Conservation (phyloP, 371 early-diverging fungal genomes). For the Apophysomyces elegans region DNA sequence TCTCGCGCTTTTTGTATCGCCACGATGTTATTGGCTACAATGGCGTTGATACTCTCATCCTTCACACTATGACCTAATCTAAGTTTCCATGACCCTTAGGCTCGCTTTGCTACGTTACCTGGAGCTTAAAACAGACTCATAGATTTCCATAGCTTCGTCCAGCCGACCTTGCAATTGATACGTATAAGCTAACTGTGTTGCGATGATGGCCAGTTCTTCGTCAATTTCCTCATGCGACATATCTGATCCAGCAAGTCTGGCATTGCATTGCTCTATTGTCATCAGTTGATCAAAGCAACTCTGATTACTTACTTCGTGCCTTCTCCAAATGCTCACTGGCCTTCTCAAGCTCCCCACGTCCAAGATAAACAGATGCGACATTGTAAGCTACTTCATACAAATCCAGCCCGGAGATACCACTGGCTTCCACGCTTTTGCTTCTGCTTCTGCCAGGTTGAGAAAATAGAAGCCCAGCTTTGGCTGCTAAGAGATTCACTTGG, state of each 20-base stretch:
- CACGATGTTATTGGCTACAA: slow-evolving; percentile 74
- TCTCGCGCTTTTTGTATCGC: slow-evolving; percentile 60
- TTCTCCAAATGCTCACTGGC: slow-evolving; percentile 56
- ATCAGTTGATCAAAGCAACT: background rate
- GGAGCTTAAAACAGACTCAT: slow-evolving; percentile 60
- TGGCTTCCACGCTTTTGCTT: slow-evolving; percentile 12
- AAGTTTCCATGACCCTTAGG: slow-evolving; percentile 3
- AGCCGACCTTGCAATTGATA: slow-evolving; percentile 66
- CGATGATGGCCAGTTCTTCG: slow-evolving; percentile 70
- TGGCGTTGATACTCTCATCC: slow-evolving; percentile 61
- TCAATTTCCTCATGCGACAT: slow-evolving; percentile 69
- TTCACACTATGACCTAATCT: slow-evolving; percentile 5
- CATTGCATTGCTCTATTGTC: slow-evolving; percentile 41
- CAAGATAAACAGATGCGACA: slow-evolving; percentile 65
- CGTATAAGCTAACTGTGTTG: slow-evolving; percentile 75
- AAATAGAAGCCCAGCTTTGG: slow-evolving; percentile 63
- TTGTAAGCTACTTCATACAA: slow-evolving; percentile 78
- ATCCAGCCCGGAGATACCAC: slow-evolving; percentile 21
- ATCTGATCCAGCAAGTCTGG: slow-evolving; percentile 29
- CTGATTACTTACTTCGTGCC: slow-evolving; percentile 55
- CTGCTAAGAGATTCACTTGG: slow-evolving; percentile 67
- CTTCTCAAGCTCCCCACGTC: slow-evolving; percentile 53
- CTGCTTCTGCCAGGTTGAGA: slow-evolving; percentile 36
- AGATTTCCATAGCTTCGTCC: slow-evolving; percentile 66
- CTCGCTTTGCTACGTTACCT: slow-evolving; percentile 48